These are phyloP conservation scores for Botrytis elliptica DNA, from an alignment of 2,329 filamentous ascomycete genomes.

Conservation along the genomic window DNA sequence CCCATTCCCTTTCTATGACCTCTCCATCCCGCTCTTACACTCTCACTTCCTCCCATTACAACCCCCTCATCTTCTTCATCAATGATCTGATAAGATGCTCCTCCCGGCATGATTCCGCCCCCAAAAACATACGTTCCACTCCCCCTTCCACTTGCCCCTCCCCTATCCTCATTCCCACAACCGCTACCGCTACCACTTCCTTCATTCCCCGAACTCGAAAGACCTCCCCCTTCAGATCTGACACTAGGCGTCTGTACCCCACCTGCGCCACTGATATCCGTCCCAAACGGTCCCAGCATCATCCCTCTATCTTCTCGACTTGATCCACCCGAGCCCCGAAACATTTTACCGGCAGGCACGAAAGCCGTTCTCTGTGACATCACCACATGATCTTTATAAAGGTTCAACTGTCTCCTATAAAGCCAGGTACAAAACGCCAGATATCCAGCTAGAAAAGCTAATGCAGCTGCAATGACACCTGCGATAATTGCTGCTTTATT, in stretches of 20 bases:
- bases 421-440: conserved; percentile 71
- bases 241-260: conserved; percentile 13
- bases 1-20: not conserved
- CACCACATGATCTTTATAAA: conserved; percentile 69
- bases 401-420: conserved; percentile 66
- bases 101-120: conserved; percentile 30
- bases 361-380: conserved; percentile 58
- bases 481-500: conserved; percentile 48
- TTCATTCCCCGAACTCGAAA: not conserved
- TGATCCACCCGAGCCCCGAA: not conserved
- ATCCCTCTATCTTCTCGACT: conserved; percentile 13
- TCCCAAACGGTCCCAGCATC: conserved; percentile 35
- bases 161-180: not conserved
- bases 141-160: not conserved
- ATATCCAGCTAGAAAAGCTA: conserved; percentile 61
- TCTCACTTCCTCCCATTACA: conserved; percentile 23
- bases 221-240: conserved; percentile 1
- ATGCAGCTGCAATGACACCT: conserved; percentile 61
- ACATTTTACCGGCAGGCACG: conserved; percentile 22
- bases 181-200: conserved; percentile 20
- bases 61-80: conserved; percentile 36
- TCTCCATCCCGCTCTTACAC: conserved; percentile 39
- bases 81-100: conserved; percentile 26
- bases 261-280: conserved; percentile 24
- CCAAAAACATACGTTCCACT: conserved; percentile 25